Base-by-base conservation (phyloP, 805 yeast species). In the Candida golubevii region DNA sequence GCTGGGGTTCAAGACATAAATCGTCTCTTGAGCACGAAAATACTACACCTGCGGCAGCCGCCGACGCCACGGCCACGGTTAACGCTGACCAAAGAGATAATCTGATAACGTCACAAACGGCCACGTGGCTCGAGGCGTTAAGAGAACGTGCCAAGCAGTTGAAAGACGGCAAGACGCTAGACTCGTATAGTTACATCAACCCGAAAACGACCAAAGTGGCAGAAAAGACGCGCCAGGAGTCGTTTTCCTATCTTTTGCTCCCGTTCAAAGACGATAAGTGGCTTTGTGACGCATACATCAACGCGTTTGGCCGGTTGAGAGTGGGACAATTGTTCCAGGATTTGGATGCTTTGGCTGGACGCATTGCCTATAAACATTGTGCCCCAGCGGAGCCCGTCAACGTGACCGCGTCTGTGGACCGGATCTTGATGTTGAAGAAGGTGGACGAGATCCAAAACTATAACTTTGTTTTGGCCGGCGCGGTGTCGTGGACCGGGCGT, bases 311-410 rank as follows among this genome's bases (percentile, higher is more conserved):
- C n/a, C 77, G 96, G 51, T 74, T 89, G 58, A 75, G 97, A 58
- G 88, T 88, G 56, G 98, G 97, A 34, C 96, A 89, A 63, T 72
- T 90, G 51, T 90, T 90, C 65, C 97, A 90, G 70, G 98, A 90
- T 65, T 71, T 90, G 57, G 98, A 90, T 60, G 90, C 96, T 6
- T 71, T 90, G 48, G 96, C 97, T 2, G 98, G 97, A 31, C 81
- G 91, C 59, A 89, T 90, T 56, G 96, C 96, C 18, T 86, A 89
- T 63, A 78, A 86, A 58, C 97, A 90, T 62, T 87, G 95, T 66
- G 75, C 85, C n/a, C 98, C 98, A 0, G 95, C 96, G 0, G 89
- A 86, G 60, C 97, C 98, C 9, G 88, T 89, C 64, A 85, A 90
- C 61, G 98, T 90, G 35, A 90, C 98, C 8, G 97, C 97, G 1